Evolutionary conservation across 257 asterid genomes (phyloP).

Genomic region (Ilex asprella): DNA sequence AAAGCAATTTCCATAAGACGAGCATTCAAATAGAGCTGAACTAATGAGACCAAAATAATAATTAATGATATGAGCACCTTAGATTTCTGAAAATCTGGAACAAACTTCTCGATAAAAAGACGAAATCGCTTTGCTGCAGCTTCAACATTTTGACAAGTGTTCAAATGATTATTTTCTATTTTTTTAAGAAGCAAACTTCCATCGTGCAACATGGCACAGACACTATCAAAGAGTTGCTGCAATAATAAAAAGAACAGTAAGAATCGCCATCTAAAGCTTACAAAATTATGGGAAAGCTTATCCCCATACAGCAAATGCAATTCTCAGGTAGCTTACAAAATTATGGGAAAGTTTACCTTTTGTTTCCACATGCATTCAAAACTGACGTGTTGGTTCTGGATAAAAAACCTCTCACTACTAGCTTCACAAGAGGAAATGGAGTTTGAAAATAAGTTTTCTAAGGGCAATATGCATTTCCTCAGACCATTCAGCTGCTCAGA

Average conservation of each 20-base stretch:
- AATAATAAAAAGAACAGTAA: constrained; percentile 8
- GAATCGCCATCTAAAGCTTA: background rate
- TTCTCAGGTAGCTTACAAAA: constrained; percentile 1
- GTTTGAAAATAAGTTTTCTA: constrained; percentile 49
- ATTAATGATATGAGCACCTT: constrained; percentile 45
- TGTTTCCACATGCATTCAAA: constrained; percentile 86
- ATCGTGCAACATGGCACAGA: constrained; percentile 54
- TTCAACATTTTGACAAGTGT: constrained; percentile 51
- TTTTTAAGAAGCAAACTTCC: constrained; percentile 53
- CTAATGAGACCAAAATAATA: background rate
- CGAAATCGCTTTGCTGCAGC: constrained; percentile 39
- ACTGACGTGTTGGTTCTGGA: constrained; percentile 41
- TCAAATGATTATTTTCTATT: constrained; percentile 51
- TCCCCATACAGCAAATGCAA: background rate
- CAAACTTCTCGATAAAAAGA: constrained; percentile 35
- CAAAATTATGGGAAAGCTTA: background rate
- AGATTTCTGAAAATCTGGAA: constrained; percentile 53
- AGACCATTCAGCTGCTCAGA: constrained; percentile 46
- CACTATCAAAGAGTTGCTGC: constrained; percentile 79
- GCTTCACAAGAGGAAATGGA: constrained; percentile 18
- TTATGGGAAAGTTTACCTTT: constrained; percentile 74
- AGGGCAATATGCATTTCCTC: constrained; percentile 54
- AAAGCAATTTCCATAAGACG: constrained; percentile 9
- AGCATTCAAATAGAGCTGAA: background rate
- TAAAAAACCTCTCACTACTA: constrained; percentile 15